Evolutionary conservation across 129 eudicot genomes (phyloP).

Genomic region (Silybum marianum): DNA sequence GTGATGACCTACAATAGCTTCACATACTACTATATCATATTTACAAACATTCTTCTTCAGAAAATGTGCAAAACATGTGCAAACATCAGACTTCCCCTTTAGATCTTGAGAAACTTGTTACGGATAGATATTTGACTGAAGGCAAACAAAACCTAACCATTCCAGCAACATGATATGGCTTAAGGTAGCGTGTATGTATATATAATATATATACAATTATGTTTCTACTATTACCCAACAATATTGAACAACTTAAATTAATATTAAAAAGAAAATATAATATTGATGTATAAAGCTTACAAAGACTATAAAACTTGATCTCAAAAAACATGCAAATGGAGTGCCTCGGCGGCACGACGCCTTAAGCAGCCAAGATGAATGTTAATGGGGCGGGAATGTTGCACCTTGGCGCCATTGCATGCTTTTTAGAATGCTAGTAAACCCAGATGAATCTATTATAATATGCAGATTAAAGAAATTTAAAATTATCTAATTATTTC

Average conservation of each 20-base stretch:
- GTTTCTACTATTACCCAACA: not conserved
- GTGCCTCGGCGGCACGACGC: not conserved
- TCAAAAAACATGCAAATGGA: not conserved
- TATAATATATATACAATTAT: not conserved
- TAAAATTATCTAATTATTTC: not conserved
- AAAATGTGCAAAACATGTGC: not conserved
- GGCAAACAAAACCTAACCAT: not conserved
- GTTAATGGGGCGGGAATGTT: not conserved
- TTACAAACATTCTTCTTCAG: not conserved
- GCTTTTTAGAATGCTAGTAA: not conserved
- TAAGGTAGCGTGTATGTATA: not conserved
- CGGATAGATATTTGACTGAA: not conserved
- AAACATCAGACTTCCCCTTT: not conserved
- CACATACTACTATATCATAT: not conserved
- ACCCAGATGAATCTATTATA: slow-evolving; percentile 5
- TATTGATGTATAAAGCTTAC: not conserved
- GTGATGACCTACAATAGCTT: not conserved
- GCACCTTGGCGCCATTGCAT: not conserved
- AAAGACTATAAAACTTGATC: not conserved
- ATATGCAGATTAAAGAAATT: not conserved
- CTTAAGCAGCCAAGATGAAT: not conserved
- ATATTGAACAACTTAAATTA: not conserved
- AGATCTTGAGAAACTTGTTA: not conserved
- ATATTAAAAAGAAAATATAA: not conserved
- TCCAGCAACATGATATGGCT: not conserved